Evolutionary conservation across 768 basidiomycete species (phyloP).

Genomic region (Mycena polygramma): DNA sequence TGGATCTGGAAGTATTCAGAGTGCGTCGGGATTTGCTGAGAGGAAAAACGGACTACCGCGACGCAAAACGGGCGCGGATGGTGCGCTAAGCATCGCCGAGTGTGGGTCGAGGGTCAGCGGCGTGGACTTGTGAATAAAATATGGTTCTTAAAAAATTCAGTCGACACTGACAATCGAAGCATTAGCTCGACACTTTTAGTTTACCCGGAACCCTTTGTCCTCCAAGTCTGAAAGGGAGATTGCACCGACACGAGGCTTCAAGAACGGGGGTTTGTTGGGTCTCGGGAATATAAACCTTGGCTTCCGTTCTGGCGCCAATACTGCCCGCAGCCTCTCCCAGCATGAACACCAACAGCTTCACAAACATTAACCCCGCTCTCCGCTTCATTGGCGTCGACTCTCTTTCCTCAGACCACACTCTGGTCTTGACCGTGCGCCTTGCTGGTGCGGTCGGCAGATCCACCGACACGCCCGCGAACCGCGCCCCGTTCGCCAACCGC

Average conservation of each 20-base stretch:
- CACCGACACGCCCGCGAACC: neutral
- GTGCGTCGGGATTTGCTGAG: too few species aligned
- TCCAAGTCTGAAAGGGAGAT: neutral
- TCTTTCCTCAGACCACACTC: neutral
- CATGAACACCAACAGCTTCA: slow-evolving; percentile 12
- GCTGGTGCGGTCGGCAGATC: neutral
- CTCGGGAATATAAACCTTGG: neutral
- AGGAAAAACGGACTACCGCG: too few species aligned
- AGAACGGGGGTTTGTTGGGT: neutral
- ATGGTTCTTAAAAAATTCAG: too few species aligned
- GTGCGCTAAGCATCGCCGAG: too few species aligned
- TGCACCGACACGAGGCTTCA: slow-evolving; percentile 6
- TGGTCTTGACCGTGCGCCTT: neutral
- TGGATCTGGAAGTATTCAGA: too few species aligned
- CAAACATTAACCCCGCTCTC: neutral
- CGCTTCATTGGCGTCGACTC: neutral
- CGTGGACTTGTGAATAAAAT: too few species aligned
- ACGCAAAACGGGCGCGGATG: too few species aligned
- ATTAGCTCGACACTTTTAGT: too few species aligned
- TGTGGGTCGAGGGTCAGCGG: too few species aligned
- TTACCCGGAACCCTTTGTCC: neutral
- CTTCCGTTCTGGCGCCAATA: neutral
- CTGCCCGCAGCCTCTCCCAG: slow-evolving; percentile 5
- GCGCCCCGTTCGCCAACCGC: neutral
- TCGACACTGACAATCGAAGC: too few species aligned